Evolutionary conservation across 23 red algal genomes (phyloP).

Genomic region (Agarophyton chilense): DNA sequence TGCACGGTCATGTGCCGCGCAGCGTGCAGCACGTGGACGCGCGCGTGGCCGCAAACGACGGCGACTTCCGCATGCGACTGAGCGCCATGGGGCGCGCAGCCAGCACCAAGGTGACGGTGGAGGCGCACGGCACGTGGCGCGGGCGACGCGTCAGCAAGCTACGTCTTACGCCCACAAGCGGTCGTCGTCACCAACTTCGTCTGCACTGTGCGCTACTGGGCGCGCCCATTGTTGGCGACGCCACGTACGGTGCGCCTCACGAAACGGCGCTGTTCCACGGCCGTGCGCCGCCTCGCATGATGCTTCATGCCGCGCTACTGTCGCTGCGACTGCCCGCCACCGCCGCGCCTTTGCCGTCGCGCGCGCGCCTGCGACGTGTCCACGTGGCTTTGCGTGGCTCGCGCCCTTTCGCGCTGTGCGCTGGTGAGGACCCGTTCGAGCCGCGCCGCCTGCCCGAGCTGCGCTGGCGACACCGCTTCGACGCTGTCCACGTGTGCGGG

Average conservation of each 20-base stretch:
- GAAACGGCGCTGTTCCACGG: background rate
- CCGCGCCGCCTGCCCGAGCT: too few species aligned
- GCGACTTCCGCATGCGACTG: background rate
- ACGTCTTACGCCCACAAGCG: constrained; percentile 50
- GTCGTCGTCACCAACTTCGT: constrained; percentile 90
- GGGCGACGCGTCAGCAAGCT: constrained; percentile 60
- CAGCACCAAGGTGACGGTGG: constrained; percentile 18
- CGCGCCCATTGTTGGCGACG: constrained; percentile 91
- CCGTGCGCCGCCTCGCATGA: constrained; percentile 75
- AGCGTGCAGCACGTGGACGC: background rate
- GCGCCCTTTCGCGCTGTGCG: too few species aligned
- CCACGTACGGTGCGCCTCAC: constrained; percentile 69
- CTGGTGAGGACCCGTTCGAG: too few species aligned
- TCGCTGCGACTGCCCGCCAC: constrained; percentile 11
- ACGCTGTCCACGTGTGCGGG: background rate
- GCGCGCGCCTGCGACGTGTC: background rate
- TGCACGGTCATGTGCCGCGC: constrained; percentile 69
- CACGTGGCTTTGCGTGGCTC: background rate
- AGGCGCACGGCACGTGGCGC: constrained; percentile 43
- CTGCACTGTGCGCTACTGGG: constrained; percentile 68
- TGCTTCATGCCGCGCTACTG: constrained; percentile 84
- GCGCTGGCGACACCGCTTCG: too few species aligned
- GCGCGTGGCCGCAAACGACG: background rate
- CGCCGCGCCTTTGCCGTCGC: background rate
- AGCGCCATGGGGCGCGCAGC: background rate